Evolutionary conservation across 805 yeast species (phyloP).

Genomic region (Cyberlindnera maclurae): DNA sequence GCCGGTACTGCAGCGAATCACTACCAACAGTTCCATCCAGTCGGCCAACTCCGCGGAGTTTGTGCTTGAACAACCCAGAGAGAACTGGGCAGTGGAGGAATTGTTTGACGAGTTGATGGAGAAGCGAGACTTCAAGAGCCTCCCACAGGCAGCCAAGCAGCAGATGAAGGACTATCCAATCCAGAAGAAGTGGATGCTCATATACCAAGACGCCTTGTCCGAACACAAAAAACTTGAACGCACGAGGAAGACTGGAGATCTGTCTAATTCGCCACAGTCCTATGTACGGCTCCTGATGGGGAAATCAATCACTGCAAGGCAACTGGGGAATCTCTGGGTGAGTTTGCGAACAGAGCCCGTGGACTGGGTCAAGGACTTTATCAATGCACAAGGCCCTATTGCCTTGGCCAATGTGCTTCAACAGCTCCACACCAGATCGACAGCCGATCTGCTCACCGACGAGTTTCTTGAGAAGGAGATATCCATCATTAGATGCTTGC

Average conservation of each 20-base stretch:
- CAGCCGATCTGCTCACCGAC: conserved; percentile 27
- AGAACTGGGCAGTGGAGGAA: conserved; percentile 58
- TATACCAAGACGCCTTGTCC: conserved; percentile 76
- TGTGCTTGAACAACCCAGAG: conserved; percentile 57
- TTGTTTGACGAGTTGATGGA: conserved; percentile 78
- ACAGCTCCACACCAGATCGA: conserved; percentile 33
- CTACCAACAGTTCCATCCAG: conserved; percentile 16
- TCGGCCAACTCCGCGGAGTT: conserved; percentile 10
- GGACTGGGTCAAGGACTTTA: conserved; percentile 73
- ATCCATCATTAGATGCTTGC: conserved; percentile 68
- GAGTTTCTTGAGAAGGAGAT: conserved; percentile 62
- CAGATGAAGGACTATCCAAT: conserved; percentile 70
- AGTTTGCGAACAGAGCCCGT: conserved; percentile 85
- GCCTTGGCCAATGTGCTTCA: conserved; percentile 64
- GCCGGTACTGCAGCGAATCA: conserved; percentile 18
- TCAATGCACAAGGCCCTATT: conserved; percentile 75
- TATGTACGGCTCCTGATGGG: conserved; percentile 72
- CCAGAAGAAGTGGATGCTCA: conserved; percentile 86
- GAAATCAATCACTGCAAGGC: conserved; percentile 57
- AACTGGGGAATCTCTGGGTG: conserved; percentile 81
- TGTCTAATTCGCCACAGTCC: conserved; percentile 48
- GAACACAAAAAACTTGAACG: conserved; percentile 55
- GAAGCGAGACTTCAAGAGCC: conserved; percentile 64
- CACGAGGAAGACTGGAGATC: conserved; percentile 24
- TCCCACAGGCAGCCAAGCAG: conserved; percentile 65